Base-by-base conservation (phyloP, 257 asterid genomes). In the Oldenlandia corymbosa region DNA sequence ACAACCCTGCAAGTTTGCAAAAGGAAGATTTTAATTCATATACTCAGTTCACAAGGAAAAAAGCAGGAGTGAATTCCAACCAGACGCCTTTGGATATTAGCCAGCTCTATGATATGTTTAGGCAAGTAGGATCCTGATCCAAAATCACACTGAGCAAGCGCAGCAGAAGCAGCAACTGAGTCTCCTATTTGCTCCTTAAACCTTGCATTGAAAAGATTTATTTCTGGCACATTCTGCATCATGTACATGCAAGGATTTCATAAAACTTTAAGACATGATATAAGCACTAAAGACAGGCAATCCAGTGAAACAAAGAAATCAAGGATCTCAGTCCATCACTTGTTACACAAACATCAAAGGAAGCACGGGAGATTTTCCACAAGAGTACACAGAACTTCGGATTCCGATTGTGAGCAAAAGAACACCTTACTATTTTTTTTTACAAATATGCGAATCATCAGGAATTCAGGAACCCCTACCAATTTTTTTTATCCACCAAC, bases 51-150 rank as follows among this genome's bases (percentile, higher is more conserved):
- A 12, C 65, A 62, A 24, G 49, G 65, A 59, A 47, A 77, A 54
- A 78, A 49, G 53, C 62, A 31, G 45, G 65, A 68, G 73, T 53
- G 36, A 68, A 55, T 53, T 51, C 81, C 56, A 76, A 91, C 98
- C 90, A 76, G 75, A 50, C 96, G 98, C 60, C 89, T 88, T 84
- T 86, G 93, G 78, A 88, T 75, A 79, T 88, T 91, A 59, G 95
- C 96, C 81, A 72, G 84, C 56, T 78, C 75, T 57, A 71, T 75
- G 62, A 76, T 78, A 42, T 71, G 74, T 63, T 75, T 80, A 53
- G 84, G 69, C 75, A 83, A 83, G 79, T 65, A 68, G 68, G 80
- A 82, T 68, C 82, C 86, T 64, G 80, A 73, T 76, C 73, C 77
- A 62, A 78, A 57, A 59, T 74, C 76, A 57, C 72, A 78, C 48